Percentiles rank a stretch among this genome's conserved stretches.
Evolutionary conservation across 495 filamentous ascomycete species (phyloP).

Genomic region (Neurospora africana): DNA sequence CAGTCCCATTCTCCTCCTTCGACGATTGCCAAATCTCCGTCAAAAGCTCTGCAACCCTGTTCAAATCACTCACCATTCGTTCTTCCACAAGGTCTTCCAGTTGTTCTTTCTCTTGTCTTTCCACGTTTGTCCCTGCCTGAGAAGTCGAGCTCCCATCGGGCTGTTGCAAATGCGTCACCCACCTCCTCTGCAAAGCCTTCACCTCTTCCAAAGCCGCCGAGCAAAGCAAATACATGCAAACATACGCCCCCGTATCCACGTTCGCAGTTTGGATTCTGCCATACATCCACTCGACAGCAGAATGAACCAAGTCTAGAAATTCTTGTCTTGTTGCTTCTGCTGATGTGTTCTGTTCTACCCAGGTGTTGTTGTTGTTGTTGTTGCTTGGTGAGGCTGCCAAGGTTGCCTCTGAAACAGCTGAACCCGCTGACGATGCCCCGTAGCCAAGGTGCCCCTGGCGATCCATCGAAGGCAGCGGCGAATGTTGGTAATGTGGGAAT

Average conservation of each 20-base stretch:
- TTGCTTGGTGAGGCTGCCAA: background rate
- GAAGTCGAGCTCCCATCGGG: background rate
- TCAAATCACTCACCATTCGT: conserved; percentile 14
- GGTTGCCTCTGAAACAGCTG: background rate
- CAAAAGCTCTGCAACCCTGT: background rate
- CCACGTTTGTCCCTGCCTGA: background rate
- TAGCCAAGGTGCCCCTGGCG: background rate
- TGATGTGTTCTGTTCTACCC: background rate
- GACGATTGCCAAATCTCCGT: conserved; percentile 4
- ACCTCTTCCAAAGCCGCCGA: background rate
- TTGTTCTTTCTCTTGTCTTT: background rate
- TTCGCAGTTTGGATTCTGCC: background rate
- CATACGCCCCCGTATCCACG: background rate
- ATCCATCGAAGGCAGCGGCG: background rate
- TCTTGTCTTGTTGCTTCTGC: background rate
- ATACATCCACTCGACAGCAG: background rate
- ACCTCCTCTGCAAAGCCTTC: background rate
- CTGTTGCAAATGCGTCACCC: background rate
- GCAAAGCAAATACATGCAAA: background rate
- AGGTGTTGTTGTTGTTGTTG: background rate
- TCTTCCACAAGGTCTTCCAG: conserved; percentile 17
- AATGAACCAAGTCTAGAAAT: background rate
- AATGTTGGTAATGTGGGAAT: background rate
- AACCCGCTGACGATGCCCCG: background rate
- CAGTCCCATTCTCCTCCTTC: conserved; percentile 8